Percentiles rank a stretch among this genome's conserved stretches.
Evolutionary conservation across 768 basidiomycete species (phyloP).

Genomic region (Kwoniella shandongensis): DNA sequence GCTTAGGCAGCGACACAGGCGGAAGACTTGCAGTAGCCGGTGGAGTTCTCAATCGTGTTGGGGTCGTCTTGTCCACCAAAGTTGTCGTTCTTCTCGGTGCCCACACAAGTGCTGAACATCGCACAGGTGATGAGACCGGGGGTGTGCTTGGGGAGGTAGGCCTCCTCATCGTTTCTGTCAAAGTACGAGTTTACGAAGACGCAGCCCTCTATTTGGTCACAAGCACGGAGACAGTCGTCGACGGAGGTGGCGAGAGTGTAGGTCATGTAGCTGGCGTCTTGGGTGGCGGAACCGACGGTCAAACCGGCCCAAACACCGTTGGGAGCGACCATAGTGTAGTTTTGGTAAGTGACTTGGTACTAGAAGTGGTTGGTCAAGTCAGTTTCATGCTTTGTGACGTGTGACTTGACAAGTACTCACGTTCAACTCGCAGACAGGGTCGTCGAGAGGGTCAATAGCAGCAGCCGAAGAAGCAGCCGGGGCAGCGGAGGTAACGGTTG

Average conservation of each 20-base stretch:
- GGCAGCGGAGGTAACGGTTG: conserved; percentile 1
- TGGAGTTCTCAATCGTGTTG: conserved; percentile 35
- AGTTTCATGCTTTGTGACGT: not conserved
- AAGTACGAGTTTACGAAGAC: conserved; percentile 34
- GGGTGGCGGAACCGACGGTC: conserved; percentile 37
- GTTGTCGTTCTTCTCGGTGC: conserved; percentile 32
- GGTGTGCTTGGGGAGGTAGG: conserved; percentile 37
- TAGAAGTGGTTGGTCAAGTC: not conserved
- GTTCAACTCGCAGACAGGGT: conserved; percentile 26
- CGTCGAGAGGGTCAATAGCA: conserved; percentile 11
- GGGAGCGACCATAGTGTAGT: conserved; percentile 38
- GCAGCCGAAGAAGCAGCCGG: not conserved
- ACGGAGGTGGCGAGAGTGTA: conserved; percentile 38
- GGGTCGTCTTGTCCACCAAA: conserved; percentile 39
- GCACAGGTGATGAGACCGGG: conserved; percentile 33
- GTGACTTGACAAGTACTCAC: not conserved
- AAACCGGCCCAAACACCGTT: conserved; percentile 33
- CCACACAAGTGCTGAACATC: conserved; percentile 35
- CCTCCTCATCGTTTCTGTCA: conserved; percentile 27
- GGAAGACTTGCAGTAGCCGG: conserved; percentile 39
- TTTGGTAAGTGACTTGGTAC: conserved; percentile 31
- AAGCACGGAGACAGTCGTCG: conserved; percentile 36
- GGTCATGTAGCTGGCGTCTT: conserved; percentile 41
- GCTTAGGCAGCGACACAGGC: conserved; percentile 11
- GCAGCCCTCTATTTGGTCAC: conserved; percentile 20